Base-by-base conservation (phyloP, 148 eudicot species). In the Fallopia convolvulus region DNA sequence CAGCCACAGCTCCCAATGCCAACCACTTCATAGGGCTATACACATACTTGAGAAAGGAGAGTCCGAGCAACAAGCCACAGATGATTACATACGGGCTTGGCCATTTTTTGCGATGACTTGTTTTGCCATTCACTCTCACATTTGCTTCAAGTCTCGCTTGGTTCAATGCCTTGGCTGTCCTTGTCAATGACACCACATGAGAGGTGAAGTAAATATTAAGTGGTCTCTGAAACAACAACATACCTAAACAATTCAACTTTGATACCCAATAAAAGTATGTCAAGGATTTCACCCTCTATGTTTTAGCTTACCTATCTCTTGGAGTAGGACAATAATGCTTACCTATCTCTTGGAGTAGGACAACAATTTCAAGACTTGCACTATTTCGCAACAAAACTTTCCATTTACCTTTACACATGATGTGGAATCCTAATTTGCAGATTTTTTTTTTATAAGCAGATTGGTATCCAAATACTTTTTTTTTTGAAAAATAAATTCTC, bases 101-200 rank as follows among this genome's bases (percentile, higher is more conserved):
- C 97, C 95, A 90, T 82, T 85, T 90, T 20, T 89, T 89, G 80
- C 75, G 65, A 50, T 84, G 75, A 30, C 71, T 88, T 15, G 77
- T 58, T 32, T 83, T 80, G 52, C 97, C 96, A 18, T 80, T 47
- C 5, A 84, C 88, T 80, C 92, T 85, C 8, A 92, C 83, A 61
- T 89, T 92, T n/a, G 98, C 98, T 83, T 92, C 98, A 36, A 94
- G 79, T 11, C 92, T 79, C 0, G 97, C 92, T 79, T 89, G 85
- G 71, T 94, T 94, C 74, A 94, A 75, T 49, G 85, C 92, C 85
- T 92, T 94, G 41, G 84, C 98, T 94, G 91, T 56, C 74, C 46
- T n/a, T 18, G 12, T 41, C 52, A 73, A 73, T 73, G n/a, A 20
- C 13, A 48, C 75, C 50, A 44, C 53, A 73, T 44, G 3, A 2